phyloP scores from a whole-genome alignment of 345 rosid genomes.

The Lepidium sativum region DNA sequence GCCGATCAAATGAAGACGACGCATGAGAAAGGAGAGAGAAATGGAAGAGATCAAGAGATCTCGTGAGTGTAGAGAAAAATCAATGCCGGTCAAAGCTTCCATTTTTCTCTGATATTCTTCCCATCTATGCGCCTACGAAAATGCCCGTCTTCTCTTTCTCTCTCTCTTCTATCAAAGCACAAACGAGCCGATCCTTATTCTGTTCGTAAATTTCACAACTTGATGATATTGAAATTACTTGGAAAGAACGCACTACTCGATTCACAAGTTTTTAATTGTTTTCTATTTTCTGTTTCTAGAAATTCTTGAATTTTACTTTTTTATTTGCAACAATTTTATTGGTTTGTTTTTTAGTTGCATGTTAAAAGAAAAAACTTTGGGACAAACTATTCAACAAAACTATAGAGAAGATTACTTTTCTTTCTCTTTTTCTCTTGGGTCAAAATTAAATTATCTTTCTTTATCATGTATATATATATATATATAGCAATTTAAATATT shows the following conservation, averaged over 20 bases:
- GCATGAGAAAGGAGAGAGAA: slow-evolving; percentile 7
- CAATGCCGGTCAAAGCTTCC: slow-evolving; percentile 67
- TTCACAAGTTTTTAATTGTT: neutral
- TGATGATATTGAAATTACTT: neutral
- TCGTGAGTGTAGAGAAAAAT: slow-evolving; percentile 24
- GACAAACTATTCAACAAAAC: too few relatives aligned
- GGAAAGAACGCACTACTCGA: neutral
- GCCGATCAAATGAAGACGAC: slow-evolving; percentile 22
- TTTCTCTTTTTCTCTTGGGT: too few relatives aligned
- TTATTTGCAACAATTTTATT: neutral
- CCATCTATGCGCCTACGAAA: slow-evolving; percentile 33
- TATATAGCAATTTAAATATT: neutral
- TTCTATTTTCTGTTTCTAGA: neutral
- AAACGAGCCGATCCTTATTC: neutral
- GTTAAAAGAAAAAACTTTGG: too few relatives aligned
- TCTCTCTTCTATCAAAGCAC: neutral
- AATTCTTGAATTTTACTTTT: neutral
- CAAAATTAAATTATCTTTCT: too few relatives aligned
- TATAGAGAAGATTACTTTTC: too few relatives aligned
- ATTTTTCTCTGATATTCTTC: slow-evolving; percentile 39
- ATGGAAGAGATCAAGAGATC: slow-evolving; percentile 27
- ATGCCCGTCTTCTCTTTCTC: slow-evolving; percentile 26
- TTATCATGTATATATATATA: too few relatives aligned
- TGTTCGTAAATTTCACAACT: neutral
- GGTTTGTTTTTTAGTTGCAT: neutral